Conservation (phyloP, 305 asterid species). For the Lippia alba region DNA sequence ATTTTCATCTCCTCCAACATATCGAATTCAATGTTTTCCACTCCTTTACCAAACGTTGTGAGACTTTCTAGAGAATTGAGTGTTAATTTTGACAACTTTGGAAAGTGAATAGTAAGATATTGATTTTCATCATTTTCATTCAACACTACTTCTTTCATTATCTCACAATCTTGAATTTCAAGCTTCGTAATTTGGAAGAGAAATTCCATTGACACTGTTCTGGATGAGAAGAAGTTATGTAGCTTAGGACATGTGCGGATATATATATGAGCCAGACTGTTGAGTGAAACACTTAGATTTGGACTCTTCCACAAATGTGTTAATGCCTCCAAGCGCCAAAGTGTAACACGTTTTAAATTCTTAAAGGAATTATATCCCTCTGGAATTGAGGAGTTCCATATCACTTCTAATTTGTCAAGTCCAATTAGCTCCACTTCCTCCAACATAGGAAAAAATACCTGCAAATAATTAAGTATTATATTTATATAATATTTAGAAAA, state of each 20-base stretch:
- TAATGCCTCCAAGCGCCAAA: no score
- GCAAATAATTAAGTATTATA: no score
- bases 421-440: not conserved
- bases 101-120: no score
- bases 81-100: no score
- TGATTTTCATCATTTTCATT: no score
- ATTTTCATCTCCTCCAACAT: not conserved
- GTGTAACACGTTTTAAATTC: no score
- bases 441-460: not conserved
- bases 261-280: not conserved
- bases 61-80: not conserved
- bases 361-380: no score
- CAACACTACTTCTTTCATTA: no score
- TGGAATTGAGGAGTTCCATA: not conserved
- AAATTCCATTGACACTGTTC: not conserved
- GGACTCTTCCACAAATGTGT: not conserved
- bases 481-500: no score
- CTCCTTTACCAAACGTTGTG: not conserved
- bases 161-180: no score
- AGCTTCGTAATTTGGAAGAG: not conserved
- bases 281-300: not conserved
- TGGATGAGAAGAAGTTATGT: not conserved
- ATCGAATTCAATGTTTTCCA: not conserved
- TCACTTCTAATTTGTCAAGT: not conserved
- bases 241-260: not conserved